phyloP scores from a whole-genome alignment of 306 rosid genomes.

The Urtica urens region DNA sequence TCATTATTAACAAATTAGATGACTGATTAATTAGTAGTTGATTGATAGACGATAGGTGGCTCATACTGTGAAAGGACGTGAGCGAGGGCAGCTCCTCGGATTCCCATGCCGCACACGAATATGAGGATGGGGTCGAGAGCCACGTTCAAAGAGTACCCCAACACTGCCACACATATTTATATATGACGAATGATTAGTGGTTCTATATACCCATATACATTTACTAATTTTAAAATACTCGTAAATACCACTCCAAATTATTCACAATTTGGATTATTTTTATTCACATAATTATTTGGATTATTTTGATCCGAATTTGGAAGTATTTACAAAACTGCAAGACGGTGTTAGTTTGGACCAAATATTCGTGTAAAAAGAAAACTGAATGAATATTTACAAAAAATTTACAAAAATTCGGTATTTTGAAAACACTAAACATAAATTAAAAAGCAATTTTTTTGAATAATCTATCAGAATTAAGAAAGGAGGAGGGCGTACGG shows the following conservation, averaged over 20 bases:
- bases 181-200: not conserved
- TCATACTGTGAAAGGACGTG: conserved; percentile 95
- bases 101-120: conserved; percentile 55
- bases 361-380: not conserved
- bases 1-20: not conserved
- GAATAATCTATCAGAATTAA: no score
- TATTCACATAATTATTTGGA: no score
- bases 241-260: no score
- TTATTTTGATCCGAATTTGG: no score
- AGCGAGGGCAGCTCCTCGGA: conserved; percentile 90
- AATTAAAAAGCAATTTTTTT: no score
- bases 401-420: no score
- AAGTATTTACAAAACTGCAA: not conserved
- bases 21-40: no score
- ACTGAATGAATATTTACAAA: not conserved
- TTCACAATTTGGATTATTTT: no score
- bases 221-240: no score
- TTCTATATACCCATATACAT: no score
- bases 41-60: no score
- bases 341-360: not conserved
- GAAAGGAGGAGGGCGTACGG: conserved; percentile 23
- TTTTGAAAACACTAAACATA: no score
- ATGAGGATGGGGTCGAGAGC: conserved; percentile 75
- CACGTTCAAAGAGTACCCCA: conserved; percentile 55
- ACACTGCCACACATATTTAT: conserved; percentile 30